Evolutionary conservation across 208 protist species (phyloP).

Genomic region (Plasmodiophora brassicae): DNA sequence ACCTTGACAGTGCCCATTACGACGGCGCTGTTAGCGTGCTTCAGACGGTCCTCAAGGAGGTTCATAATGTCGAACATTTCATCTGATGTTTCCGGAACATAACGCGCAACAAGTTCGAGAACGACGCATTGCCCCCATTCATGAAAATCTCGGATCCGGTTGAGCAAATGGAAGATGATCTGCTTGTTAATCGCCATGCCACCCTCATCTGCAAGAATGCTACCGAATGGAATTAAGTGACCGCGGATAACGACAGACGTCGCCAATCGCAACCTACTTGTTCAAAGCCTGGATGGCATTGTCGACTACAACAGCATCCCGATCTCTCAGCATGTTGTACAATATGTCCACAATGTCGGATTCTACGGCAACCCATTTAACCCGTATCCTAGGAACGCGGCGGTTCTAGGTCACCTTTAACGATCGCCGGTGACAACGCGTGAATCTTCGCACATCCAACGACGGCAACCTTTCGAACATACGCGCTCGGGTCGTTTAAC

Average conservation of each 20-base stretch:
- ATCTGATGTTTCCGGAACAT: slow-evolving; percentile 1
- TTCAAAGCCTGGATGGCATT: slow-evolving; percentile 30
- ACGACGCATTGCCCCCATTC: slow-evolving; percentile 72
- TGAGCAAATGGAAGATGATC: slow-evolving; percentile 73
- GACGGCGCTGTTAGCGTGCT: slow-evolving; percentile 74
- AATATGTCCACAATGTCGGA: slow-evolving; percentile 23
- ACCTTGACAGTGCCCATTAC: slow-evolving; percentile 71
- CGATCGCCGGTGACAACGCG: slow-evolving; percentile 40
- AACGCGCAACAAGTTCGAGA: slow-evolving; percentile 43
- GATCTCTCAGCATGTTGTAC: slow-evolving; percentile 68
- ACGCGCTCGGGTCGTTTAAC: slow-evolving; percentile 72
- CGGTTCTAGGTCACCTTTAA: background rate
- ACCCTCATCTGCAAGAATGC: slow-evolving; percentile 62
- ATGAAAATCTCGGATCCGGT: slow-evolving; percentile 67
- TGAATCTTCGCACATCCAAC: slow-evolving; percentile 74
- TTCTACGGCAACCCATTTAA: background rate
- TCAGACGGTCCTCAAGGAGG: slow-evolving; percentile 76
- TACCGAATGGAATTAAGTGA: slow-evolving; percentile 57
- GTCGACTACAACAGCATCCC: slow-evolving; percentile 66
- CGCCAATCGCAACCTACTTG: background rate
- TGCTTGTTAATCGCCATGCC: slow-evolving; percentile 46
- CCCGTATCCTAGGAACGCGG: too few species aligned
- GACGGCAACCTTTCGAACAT: slow-evolving; percentile 87
- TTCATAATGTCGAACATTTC: slow-evolving; percentile 65
- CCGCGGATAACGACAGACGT: slow-evolving; percentile 58